Evolutionary conservation across 805 yeast species (phyloP).

Genomic region (Ogataea minuta): DNA sequence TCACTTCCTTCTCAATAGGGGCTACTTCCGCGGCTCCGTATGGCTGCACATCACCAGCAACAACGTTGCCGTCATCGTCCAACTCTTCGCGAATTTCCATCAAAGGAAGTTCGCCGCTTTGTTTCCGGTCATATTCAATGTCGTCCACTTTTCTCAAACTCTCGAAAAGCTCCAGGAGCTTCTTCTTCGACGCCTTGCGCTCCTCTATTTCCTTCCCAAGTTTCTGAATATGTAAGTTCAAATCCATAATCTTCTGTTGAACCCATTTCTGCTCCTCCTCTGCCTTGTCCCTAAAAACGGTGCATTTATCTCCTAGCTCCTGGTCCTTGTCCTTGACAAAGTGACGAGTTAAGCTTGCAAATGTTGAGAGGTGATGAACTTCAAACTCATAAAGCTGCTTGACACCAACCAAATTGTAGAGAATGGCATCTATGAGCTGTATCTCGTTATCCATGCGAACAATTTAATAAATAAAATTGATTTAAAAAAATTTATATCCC

Average conservation of each 20-base stretch:
- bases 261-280: constrained; percentile 20
- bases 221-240: constrained; percentile 14
- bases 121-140: constrained; percentile 1
- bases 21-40: constrained; percentile 5
- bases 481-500: neutral
- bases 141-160: constrained; percentile 21
- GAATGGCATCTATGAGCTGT: constrained; percentile 25
- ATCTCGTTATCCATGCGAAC: constrained; percentile 26
- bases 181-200: constrained; percentile 27
- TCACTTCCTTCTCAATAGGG: neutral
- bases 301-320: constrained; percentile 18
- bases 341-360: constrained; percentile 13
- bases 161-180: constrained; percentile 29
- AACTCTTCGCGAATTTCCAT: constrained; percentile 83
- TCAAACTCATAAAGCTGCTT: constrained; percentile 31
- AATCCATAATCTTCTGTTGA: constrained; percentile 10
- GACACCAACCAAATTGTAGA: constrained; percentile 25
- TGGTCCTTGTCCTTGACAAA: constrained; percentile 18
- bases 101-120: constrained; percentile 55
- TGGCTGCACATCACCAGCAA: constrained; percentile 44
- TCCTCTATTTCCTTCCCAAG: constrained; percentile 39
- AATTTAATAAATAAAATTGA: neutral
- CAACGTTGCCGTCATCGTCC: constrained; percentile 78
- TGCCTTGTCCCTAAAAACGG: constrained; percentile 22
- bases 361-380: constrained; percentile 18